Evolutionary conservation across 2,329 filamentous ascomycete genomes (phyloP).

Genomic region (Intubia oerlemansii): DNA sequence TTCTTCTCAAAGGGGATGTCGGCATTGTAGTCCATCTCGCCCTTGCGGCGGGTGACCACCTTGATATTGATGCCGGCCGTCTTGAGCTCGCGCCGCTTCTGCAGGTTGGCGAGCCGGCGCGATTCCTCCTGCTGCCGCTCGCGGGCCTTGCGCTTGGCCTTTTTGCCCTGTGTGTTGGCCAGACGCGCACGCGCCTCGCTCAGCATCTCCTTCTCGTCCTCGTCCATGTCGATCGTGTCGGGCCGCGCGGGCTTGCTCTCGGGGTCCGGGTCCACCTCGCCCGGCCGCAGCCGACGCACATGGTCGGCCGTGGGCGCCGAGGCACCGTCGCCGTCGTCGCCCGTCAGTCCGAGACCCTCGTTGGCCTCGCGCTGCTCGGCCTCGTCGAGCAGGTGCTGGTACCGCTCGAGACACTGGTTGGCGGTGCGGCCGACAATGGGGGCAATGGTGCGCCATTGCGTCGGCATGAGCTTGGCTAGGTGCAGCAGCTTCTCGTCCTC

Average conservation of each 20-base stretch:
- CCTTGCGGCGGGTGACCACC: conserved; percentile 72
- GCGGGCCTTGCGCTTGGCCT: conserved; percentile 91
- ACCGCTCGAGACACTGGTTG: conserved; percentile 90
- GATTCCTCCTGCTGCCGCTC: conserved; percentile 93
- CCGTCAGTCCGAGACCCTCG: conserved; percentile 52
- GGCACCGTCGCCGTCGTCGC: conserved; percentile 58
- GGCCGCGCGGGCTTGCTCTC: conserved; percentile 90
- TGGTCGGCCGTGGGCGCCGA: conserved; percentile 81
- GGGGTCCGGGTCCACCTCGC: conserved; percentile 91
- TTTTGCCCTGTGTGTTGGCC: conserved; percentile 96
- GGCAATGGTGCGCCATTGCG: conserved; percentile 96
- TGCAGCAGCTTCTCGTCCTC: conserved; percentile 96
- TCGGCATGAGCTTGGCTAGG: conserved; percentile 94
- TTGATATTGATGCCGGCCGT: conserved; percentile 98
- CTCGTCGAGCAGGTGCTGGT: conserved; percentile 90
- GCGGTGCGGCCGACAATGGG: conserved; percentile 91
- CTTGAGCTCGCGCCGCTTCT: conserved; percentile 92
- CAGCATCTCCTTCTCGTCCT: conserved; percentile 98
- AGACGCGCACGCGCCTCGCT: conserved; percentile 91
- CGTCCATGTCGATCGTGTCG: conserved; percentile 93
- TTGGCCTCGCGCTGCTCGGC: conserved; percentile 74
- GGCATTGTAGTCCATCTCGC: conserved; percentile 98
- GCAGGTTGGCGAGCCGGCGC: conserved; percentile 66
- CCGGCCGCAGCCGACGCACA: conserved; percentile 69
- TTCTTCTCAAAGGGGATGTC: conserved; percentile 96